Evolutionary conservation across 345 rosid species (phyloP), one percentile per base, ranked within the genome.

Genomic region (Eucalyptus urophylla): DNA sequence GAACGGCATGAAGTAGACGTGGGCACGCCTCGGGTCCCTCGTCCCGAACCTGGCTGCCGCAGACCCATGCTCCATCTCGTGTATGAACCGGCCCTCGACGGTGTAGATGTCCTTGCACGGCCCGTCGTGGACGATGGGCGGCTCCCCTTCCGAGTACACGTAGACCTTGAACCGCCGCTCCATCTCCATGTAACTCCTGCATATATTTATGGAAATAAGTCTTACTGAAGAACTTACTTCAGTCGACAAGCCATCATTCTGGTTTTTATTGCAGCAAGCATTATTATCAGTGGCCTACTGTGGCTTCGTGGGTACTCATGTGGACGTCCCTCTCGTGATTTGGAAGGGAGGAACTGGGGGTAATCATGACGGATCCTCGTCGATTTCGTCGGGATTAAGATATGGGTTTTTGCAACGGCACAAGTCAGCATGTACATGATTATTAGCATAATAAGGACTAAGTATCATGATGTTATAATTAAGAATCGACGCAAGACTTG

Each of bases 141-240:
- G 88, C 76, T 95, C 98, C 31, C 99, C 99, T 92, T 97, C 99
- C 37, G 87, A 88, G 91, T 97, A 97, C 58, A 97, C 99, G 86
- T 93, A 96, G 15, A 97, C 97, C 91, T 96, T 96, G 93, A 97
- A 95, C 91, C 95, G 94, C 92, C 87, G 96, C 92, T 97, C 99
- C 99, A 97, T 96, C 88, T 97, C 98, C 90, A 86, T 5, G 69
- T 97, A 96, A 88, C 98, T 97, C 94, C 99, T 96, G 90, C 24
- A 89, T 85, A 7, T 31, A 40, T 67, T 24, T 27, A 47, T 15
- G 14, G 22, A 19, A 53, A 76, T 49, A 14, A 44, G 44, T 31
- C 80, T 49, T 45, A 31, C 33, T 10, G 14, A 49, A 43, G 6
- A 44, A 56, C 50, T 53, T 51, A 40, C 49, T 37, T 25, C 47